phyloP scores from a whole-genome alignment of 2,329 filamentous ascomycete genomes.

The Colletotrichum tamarilloi region DNA sequence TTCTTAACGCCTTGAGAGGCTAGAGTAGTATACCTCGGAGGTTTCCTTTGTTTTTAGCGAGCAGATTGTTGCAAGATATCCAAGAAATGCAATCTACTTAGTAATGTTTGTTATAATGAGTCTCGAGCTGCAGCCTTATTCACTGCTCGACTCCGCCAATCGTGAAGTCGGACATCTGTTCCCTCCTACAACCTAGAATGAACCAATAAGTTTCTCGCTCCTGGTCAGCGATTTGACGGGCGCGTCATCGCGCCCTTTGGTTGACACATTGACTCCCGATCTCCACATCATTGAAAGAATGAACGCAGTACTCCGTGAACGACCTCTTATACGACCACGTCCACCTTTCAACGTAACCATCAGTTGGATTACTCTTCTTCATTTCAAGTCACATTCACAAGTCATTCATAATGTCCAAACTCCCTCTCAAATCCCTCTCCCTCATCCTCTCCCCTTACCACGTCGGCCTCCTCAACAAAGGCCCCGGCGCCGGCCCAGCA shows the following conservation, averaged over 20 bases:
- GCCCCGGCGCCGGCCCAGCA: no score
- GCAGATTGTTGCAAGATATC: slow-evolving; percentile 5
- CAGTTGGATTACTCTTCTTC: not conserved
- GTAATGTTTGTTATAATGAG: not conserved
- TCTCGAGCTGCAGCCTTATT: no score
- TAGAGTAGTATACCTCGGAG: not conserved
- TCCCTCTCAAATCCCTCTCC: no score
- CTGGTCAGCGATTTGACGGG: not conserved
- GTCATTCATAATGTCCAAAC: no score
- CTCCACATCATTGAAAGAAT: not conserved
- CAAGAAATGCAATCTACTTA: not conserved
- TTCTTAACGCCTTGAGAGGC: not conserved
- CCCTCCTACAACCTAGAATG: not conserved
- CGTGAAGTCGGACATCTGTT: no score
- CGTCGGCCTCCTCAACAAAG: not conserved
- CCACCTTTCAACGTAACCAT: not conserved
- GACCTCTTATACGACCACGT: not conserved
- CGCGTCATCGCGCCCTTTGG: not conserved
- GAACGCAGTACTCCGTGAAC: not conserved
- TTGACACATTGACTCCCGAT: not conserved
- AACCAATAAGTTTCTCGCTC: not conserved
- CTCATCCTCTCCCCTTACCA: not conserved
- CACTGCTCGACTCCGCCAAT: no score
- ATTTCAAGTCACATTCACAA: no score
- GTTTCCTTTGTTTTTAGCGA: not conserved